Evolutionary conservation across 495 filamentous ascomycete species (phyloP), one percentile per base, ranked within the genome.

Genomic region (Daldinia bambusicola): DNA sequence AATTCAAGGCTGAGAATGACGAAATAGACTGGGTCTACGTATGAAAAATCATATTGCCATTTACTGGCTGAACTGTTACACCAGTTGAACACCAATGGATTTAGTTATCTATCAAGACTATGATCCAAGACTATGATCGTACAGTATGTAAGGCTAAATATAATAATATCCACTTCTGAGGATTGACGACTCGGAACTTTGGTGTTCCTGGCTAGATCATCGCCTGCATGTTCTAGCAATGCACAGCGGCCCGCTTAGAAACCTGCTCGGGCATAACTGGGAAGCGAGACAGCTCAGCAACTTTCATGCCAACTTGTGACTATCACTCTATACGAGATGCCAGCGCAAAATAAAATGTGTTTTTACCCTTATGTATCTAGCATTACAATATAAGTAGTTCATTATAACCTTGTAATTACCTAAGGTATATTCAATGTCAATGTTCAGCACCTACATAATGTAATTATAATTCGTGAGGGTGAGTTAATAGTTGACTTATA

Each of bases 201-300:
- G 37, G 60, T 31, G 67, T 70, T 64, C 67, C 62, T 66, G 68
- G 63, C 56, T 70, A 66, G 20, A 59, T 56, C 36, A 51, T 55
- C 57, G 8, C 26, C 61, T 50, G 53, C 43, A 60, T 62, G 20
- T 55, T 12, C 61, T 66, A 70, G 51, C 41, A 36, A 67, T 63
- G 63, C 69, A 63, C 20, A 37, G 38, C 58, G 63, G 63, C 63
- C 63, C 69, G 63, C 69, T 18, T 16, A 51, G 68, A 66, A 71
- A 71, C 62, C 68, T 66, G 62, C 30, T 66, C 16, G 22, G 31
- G 1, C 61, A 22, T 55, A 30, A 22, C 62, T 57, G 51, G 22
- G 7, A 31, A 53, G 45, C 60, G 16, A 59, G 62, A 61, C 61
- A 61, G 22, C 56, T 56, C 38, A 55, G 16, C 58, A 30, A 4